Conservation (phyloP, 495 filamentous ascomycete genomes). For the Chaetomium fimeti region DNA sequence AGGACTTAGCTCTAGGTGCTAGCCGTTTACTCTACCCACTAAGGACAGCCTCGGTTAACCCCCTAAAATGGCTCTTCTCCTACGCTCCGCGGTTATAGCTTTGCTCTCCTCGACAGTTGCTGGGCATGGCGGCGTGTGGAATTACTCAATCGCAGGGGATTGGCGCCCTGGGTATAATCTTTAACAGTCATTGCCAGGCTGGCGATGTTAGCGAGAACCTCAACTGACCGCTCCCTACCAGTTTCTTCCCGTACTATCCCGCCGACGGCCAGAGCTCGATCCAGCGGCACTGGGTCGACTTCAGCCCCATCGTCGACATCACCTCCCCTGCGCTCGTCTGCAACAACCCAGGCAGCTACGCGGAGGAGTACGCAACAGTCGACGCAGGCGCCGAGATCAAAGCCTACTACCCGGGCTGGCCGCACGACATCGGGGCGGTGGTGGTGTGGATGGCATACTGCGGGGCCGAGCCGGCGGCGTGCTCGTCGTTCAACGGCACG, state of each 20-base stretch:
- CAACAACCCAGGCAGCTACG: constrained; percentile 3
- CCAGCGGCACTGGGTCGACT: constrained; percentile 10
- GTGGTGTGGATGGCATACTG: constrained; percentile 11
- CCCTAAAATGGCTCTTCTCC: too few species aligned
- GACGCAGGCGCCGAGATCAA: not conserved
- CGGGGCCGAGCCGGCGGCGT: not conserved
- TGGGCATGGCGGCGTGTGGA: constrained; percentile 8
- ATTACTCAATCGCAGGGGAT: constrained; percentile 5
- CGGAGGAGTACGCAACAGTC: constrained; percentile 5
- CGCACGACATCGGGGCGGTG: constrained; percentile 6
- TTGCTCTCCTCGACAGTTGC: too few species aligned
- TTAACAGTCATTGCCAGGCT: not conserved
- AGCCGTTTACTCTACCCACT: too few species aligned
- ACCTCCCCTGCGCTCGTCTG: not conserved
- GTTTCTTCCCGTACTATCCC: constrained; percentile 10
- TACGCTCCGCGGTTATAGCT: not conserved
- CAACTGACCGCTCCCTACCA: not conserved
- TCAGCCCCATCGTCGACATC: constrained; percentile 1
- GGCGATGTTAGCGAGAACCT: not conserved
- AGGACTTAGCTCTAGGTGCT: too few species aligned
- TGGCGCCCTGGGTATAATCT: not conserved
- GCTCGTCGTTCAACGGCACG: not conserved
- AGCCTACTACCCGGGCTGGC: constrained; percentile 5
- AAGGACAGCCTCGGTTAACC: too few species aligned
- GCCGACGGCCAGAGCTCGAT: constrained; percentile 1